A percentile compares a stretch with the other conserved stretches of the same genome.
Evolutionary conservation across 306 rosid species (phyloP).

Genomic region (Malus fusca): DNA sequence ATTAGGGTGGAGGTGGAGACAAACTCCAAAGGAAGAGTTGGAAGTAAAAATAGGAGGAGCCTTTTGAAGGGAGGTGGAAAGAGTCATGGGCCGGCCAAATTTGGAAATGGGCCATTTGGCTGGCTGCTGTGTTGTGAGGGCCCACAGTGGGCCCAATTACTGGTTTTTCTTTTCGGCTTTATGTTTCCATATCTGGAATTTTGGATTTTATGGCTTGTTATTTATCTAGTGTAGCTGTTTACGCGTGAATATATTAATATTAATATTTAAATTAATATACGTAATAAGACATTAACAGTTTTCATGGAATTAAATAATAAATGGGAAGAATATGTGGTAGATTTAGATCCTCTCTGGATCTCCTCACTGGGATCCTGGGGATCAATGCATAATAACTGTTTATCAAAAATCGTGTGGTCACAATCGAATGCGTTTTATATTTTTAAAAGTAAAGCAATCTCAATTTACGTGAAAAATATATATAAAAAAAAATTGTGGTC

Average conservation of each 20-base stretch:
- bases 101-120: not conserved
- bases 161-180: not conserved
- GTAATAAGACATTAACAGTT: not conserved
- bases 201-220: not conserved
- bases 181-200: not conserved
- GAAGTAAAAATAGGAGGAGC: not conserved
- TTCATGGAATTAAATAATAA: too few relatives aligned
- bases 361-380: too few relatives aligned
- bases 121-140: not conserved
- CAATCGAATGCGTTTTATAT: too few relatives aligned
- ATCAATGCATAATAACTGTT: too few relatives aligned
- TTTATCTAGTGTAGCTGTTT: not conserved
- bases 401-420: too few relatives aligned
- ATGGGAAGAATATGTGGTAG: too few relatives aligned
- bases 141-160: constrained; percentile 9
- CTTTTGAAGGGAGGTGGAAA: constrained; percentile 11
- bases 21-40: not conserved
- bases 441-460: too few relatives aligned
- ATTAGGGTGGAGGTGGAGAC: not conserved
- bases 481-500: too few relatives aligned
- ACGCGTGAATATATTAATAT: not conserved
- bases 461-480: too few relatives aligned
- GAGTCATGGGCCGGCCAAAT: constrained; percentile 11
- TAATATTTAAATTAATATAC: not conserved
- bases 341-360: too few relatives aligned